Conservation (phyloP, 306 rosid genomes). For the Quercus parvula region DNA sequence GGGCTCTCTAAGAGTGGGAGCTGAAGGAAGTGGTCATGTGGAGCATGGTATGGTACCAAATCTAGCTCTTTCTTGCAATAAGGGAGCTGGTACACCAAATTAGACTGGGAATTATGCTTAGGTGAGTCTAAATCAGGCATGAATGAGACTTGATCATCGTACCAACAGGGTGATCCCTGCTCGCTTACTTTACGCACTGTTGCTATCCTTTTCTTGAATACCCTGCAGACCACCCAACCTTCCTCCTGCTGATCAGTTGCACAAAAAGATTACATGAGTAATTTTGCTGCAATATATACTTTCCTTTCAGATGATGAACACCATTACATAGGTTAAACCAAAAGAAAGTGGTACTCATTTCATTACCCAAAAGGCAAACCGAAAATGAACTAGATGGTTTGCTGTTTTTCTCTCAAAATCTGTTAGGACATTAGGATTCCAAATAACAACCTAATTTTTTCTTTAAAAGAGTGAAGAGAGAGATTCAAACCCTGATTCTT, state of each 20-base stretch:
- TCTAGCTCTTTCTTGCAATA: constrained; percentile 71
- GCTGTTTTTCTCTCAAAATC: too few species aligned
- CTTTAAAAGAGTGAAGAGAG: too few species aligned
- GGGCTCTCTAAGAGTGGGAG: constrained; percentile 63
- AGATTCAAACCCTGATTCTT: too few species aligned
- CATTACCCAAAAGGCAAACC: neutral
- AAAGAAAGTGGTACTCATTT: neutral
- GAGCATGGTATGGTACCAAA: constrained; percentile 35
- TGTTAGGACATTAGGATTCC: too few species aligned
- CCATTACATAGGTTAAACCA: neutral
- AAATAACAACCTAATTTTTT: too few species aligned
- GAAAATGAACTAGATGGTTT: neutral
- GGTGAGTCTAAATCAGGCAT: constrained; percentile 78
- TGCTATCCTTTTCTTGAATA: constrained; percentile 88
- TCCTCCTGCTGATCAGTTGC: constrained; percentile 64
- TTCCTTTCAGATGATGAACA: neutral
- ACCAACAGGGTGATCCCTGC: constrained; percentile 80
- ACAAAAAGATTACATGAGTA: neutral
- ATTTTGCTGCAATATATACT: neutral
- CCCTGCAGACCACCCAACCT: constrained; percentile 97
- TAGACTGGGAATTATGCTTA: constrained; percentile 46
- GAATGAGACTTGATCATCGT: constrained; percentile 73
- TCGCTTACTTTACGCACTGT: constrained; percentile 64
- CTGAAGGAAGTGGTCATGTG: constrained; percentile 51
- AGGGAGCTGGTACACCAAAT: constrained; percentile 37